These are phyloP conservation scores for Ramalina intermedia DNA, from an alignment of 495 filamentous ascomycete species.

Conservation along the genomic window DNA sequence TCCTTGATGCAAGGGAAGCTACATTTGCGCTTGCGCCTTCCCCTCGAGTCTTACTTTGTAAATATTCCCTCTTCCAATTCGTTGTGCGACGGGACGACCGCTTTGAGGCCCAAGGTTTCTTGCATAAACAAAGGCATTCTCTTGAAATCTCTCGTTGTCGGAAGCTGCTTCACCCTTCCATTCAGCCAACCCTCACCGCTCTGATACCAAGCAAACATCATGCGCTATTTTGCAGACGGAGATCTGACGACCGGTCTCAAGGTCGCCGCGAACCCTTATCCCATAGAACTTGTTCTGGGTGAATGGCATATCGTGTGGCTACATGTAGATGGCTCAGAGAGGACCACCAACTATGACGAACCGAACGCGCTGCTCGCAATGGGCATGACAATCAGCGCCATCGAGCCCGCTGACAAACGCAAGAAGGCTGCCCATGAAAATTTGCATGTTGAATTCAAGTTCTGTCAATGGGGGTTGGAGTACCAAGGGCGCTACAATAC, in stretches of 20 bases:
- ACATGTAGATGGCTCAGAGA: conserved; percentile 7
- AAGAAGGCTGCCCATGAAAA: conserved; percentile 1
- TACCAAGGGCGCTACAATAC: conserved; percentile 13
- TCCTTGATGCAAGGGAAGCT: too few relatives aligned
- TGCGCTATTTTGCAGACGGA: conserved; percentile 12
- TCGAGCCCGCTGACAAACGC: conserved; percentile 8
- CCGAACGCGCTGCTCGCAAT: conserved; percentile 3
- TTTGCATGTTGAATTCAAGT: conserved; percentile 10
- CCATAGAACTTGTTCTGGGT: conserved; percentile 5
- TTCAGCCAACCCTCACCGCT: too few relatives aligned
- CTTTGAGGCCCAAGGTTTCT: too few relatives aligned
- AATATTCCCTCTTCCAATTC: too few relatives aligned
- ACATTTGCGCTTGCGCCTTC: too few relatives aligned
- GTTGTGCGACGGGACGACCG: too few relatives aligned
- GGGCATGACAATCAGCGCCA: conserved; percentile 3
- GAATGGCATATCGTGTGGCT: conserved; percentile 13
- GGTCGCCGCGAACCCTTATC: conserved; percentile 1
- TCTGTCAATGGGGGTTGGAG: conserved; percentile 13
- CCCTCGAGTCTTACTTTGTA: too few relatives aligned
- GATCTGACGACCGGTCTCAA: conserved; percentile 11
- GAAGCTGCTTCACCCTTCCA: too few relatives aligned
- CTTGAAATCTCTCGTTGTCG: too few relatives aligned
- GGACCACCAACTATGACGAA: conserved; percentile 8
- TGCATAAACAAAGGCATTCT: too few relatives aligned
- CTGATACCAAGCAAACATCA: neutral